phyloP scores from a whole-genome alignment of 2,329 filamentous ascomycete genomes.

The Penicillium digitatum region DNA sequence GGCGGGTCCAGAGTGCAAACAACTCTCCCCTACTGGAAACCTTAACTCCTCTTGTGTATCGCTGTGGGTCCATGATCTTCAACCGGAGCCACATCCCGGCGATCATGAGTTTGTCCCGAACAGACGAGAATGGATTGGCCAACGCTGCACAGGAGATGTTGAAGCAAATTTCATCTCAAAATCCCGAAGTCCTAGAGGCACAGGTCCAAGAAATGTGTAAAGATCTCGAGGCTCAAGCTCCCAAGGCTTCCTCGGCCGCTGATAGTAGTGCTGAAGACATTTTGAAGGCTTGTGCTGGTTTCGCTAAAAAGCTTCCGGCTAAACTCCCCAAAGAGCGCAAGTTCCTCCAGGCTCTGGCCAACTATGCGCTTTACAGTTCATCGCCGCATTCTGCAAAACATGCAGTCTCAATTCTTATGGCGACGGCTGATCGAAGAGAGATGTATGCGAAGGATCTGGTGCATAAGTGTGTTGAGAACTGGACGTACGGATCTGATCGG shows the following conservation, averaged over 20 bases:
- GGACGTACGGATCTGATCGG: conserved; percentile 66
- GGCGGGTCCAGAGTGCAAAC: conserved; percentile 67
- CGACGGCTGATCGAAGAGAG: conserved; percentile 70
- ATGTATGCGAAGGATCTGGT: conserved; percentile 82
- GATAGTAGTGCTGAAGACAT: conserved; percentile 78
- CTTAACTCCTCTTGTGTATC: conserved; percentile 75
- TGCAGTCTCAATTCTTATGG: conserved; percentile 83
- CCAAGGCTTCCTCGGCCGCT: conserved; percentile 63
- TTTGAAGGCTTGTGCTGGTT: conserved; percentile 88
- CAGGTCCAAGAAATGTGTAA: conserved; percentile 90
- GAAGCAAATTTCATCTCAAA: conserved; percentile 84
- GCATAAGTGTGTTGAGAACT: conserved; percentile 68
- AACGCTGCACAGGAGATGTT: conserved; percentile 80
- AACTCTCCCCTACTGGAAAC: conserved; percentile 68
- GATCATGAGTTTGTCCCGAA: conserved; percentile 83
- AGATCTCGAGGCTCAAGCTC: conserved; percentile 75
- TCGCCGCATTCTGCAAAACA: conserved; percentile 86
- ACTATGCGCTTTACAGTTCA: conserved; percentile 76
- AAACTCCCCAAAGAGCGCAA: conserved; percentile 79
- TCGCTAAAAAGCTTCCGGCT: conserved; percentile 77
- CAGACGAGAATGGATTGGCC: conserved; percentile 73
- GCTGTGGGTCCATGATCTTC: conserved; percentile 78
- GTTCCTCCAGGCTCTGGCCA: conserved; percentile 74
- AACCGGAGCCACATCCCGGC: conserved; percentile 90
- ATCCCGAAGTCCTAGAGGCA: conserved; percentile 85